Percentiles rank a stretch among this genome's conserved stretches.
Evolutionary conservation across 768 basidiomycete genomes (phyloP).

Genomic region (Panaeolus papilionaceus): DNA sequence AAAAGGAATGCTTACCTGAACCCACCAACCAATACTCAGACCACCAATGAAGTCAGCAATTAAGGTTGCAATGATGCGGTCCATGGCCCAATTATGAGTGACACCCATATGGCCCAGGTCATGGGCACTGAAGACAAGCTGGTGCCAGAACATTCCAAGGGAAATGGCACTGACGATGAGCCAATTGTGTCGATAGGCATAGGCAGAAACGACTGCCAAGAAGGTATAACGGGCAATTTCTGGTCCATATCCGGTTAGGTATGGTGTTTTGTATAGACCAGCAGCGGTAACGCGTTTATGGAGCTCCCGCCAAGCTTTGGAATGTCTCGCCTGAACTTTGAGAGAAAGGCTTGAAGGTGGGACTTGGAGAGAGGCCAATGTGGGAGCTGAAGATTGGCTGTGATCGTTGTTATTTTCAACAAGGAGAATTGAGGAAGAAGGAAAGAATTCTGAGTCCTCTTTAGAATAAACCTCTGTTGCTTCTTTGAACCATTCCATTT

Average conservation of each 20-base stretch:
- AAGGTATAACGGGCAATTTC: slow-evolving; percentile 82
- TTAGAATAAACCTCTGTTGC: slow-evolving; percentile 50
- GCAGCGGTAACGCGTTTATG: slow-evolving; percentile 76
- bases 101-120: slow-evolving; percentile 96
- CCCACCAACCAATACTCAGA: slow-evolving; percentile 98
- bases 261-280: slow-evolving; percentile 86
- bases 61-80: slow-evolving; percentile 79
- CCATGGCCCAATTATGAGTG: slow-evolving; percentile 83
- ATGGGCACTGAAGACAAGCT: slow-evolving; percentile 90
- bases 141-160: slow-evolving; percentile 94
- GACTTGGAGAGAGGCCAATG: slow-evolving; percentile 57
- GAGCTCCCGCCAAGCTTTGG: slow-evolving; percentile 80
- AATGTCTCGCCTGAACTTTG: slow-evolving; percentile 67
- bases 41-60: slow-evolving; percentile 92
- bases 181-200: slow-evolving; percentile 69
- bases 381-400: slow-evolving; percentile 34
- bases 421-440: slow-evolving; percentile 66
- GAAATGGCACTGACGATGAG: slow-evolving; percentile 76
- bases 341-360: slow-evolving; percentile 61
- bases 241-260: slow-evolving; percentile 87
- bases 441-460: slow-evolving; percentile 35
- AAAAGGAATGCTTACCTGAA: slow-evolving; percentile 71
- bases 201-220: slow-evolving; percentile 63
- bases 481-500: slow-evolving; percentile 68
- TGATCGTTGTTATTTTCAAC: slow-evolving; percentile 46